Evolutionary conservation across 1,139 yeast genomes (phyloP), one percentile per base, ranked within the genome.

Genomic region (Yamadazyma diddensiae): DNA sequence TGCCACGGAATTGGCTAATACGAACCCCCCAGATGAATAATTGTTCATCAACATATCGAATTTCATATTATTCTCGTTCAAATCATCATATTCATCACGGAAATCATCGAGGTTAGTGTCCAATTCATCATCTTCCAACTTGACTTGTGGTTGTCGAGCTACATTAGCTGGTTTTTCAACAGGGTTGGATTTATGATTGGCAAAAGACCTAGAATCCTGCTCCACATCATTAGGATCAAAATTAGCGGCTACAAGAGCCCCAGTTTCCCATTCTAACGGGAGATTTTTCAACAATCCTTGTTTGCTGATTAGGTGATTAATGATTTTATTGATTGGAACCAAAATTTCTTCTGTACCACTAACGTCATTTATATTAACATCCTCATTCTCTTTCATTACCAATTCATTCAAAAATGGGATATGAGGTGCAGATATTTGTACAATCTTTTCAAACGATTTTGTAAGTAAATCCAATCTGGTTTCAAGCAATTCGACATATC

Each of bases 401-500:
- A 62, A 37, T 21, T 57, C 52, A 24, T 48, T 49, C 21, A 62
- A 38, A 37, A 65, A 64, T 8, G 54, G 50, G 3, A 67, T 48
- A 42, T 64, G 62, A 3, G 70, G 70, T 27, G 53, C 53, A 10
- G 68, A 52, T 37, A 68, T 38, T 28, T 51, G 54, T 13, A 68
- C 53, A 35, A 68, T 51, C 35, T 61, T 63, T 37, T 67, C 70
- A 37, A 83, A 59, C 2, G 82, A 65, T 46, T 73, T 73, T 28
- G 80, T 77, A 24, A 82, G 61, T 19, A 82, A 64, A 30, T 78
- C 80, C 30, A 82, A 63, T 32, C 92, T 59, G 15, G 82, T 78
- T 49, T 83, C 90, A 28, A 83, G 59, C 35, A 83, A 58, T 47
- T 83, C 92, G 10, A 82, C 84, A 44, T 82, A 81, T 2, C 83